Evolutionary conservation across 345 rosid species (phyloP).

Genomic region (Camelina hispida): DNA sequence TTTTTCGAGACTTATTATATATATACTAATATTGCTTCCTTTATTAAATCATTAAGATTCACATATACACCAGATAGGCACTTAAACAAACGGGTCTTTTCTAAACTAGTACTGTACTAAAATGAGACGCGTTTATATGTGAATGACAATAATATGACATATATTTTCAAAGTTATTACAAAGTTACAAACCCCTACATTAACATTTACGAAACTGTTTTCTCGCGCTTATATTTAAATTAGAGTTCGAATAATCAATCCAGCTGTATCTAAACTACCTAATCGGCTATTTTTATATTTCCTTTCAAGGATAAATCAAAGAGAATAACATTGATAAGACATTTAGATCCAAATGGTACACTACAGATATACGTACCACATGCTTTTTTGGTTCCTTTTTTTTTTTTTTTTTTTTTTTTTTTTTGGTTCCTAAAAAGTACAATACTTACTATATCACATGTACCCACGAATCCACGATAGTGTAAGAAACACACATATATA

Average conservation of each 20-base stretch:
- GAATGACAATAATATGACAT: not conserved
- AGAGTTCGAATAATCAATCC: no score
- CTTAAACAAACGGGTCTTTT: not conserved
- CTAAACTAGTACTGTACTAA: no score
- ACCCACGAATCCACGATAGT: not conserved
- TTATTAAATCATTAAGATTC: conserved; percentile 26
- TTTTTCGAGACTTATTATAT: conserved; percentile 47
- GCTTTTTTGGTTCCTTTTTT: conserved; percentile 22
- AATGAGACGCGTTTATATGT: conserved; percentile 1
- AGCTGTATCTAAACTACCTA: not conserved
- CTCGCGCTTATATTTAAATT: no score
- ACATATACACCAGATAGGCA: conserved; percentile 6
- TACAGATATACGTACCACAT: conserved; percentile 23
- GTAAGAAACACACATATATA: not conserved
- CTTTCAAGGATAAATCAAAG: not conserved
- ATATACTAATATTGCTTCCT: conserved; percentile 15
- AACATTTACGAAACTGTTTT: not conserved
- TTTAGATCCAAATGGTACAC: conserved; percentile 29
- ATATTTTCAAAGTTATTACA: not conserved
- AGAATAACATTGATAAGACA: conserved; percentile 21
- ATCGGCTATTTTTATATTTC: not conserved
- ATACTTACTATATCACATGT: not conserved
- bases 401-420: conserved; percentile 17
- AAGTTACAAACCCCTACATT: not conserved
- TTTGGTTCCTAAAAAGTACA: conserved; percentile 17